phyloP scores from a whole-genome alignment of 345 rosid genomes.

The Conringia planisiliqua region DNA sequence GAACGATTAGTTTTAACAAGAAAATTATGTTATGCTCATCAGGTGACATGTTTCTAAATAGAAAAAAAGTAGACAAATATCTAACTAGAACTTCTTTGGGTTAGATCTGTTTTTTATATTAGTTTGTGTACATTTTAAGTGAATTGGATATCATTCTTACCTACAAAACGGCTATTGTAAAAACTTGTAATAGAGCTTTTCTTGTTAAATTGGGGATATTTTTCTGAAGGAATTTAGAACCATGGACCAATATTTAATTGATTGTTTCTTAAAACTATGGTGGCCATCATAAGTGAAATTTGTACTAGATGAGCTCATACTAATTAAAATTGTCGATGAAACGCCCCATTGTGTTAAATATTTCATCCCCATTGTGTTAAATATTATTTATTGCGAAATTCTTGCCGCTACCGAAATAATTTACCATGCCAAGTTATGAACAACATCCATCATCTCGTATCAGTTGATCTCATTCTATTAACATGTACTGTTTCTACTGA shows the following conservation, averaged over 20 bases:
- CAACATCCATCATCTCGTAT: not conserved
- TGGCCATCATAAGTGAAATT: not conserved
- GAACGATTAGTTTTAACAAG: not conserved
- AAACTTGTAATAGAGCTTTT: not conserved
- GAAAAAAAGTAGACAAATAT: too few relatives aligned
- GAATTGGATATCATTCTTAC: not conserved
- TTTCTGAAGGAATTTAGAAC: not conserved
- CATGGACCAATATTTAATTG: not conserved
- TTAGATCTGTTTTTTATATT: not conserved
- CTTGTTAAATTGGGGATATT: not conserved
- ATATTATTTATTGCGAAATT: not conserved
- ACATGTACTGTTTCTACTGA: not conserved
- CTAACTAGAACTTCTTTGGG: not conserved
- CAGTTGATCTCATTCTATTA: not conserved
- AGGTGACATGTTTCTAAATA: too few relatives aligned
- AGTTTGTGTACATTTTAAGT: not conserved
- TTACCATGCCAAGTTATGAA: not conserved
- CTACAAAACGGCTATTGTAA: not conserved
- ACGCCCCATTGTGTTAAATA: not conserved
- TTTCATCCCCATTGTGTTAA: too few relatives aligned
- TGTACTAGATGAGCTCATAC: not conserved
- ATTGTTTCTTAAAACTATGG: not conserved
- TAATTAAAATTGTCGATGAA: not conserved
- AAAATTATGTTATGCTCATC: not conserved
- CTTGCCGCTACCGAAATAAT: not conserved